Evolutionary conservation across 179 eudicot species (phyloP).

Genomic region (Corrigiola litoralis): DNA sequence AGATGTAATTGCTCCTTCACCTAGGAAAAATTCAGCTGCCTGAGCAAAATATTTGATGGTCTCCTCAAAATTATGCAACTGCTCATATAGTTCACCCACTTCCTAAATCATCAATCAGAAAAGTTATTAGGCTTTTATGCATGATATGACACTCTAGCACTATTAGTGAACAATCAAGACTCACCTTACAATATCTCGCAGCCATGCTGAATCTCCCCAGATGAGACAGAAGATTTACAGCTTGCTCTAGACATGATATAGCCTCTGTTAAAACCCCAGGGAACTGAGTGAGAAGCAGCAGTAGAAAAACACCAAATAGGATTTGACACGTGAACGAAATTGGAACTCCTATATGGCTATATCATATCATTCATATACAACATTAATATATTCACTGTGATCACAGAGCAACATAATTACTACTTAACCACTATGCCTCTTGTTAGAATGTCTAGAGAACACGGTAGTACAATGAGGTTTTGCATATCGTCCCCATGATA

Average conservation of each 20-base stretch:
- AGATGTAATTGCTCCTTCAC: slow-evolving; percentile 41
- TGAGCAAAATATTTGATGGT: slow-evolving; percentile 38
- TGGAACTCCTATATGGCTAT: background rate
- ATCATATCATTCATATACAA: too few relatives aligned
- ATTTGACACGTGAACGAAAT: background rate
- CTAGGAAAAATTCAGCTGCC: slow-evolving; percentile 39
- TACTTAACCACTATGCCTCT: background rate
- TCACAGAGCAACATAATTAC: too few relatives aligned
- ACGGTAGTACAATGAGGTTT: too few relatives aligned
- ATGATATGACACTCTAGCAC: background rate
- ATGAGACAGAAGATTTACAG: slow-evolving; percentile 31
- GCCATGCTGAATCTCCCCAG: slow-evolving; percentile 32
- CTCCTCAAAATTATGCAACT: slow-evolving; percentile 31
- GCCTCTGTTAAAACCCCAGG: slow-evolving; percentile 30
- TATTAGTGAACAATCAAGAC: background rate
- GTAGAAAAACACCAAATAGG: background rate
- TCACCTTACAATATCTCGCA: slow-evolving; percentile 47
- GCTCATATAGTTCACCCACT: slow-evolving; percentile 47
- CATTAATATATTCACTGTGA: too few relatives aligned
- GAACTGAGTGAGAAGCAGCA: background rate
- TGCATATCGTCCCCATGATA: too few relatives aligned
- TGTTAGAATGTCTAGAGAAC: too few relatives aligned
- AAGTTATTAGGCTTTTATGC: background rate
- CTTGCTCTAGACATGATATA: slow-evolving; percentile 39
- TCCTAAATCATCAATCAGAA: slow-evolving; percentile 26